These are phyloP conservation scores for Physcia stellaris DNA, from an alignment of 495 filamentous ascomycete genomes.

Conservation along the genomic window DNA sequence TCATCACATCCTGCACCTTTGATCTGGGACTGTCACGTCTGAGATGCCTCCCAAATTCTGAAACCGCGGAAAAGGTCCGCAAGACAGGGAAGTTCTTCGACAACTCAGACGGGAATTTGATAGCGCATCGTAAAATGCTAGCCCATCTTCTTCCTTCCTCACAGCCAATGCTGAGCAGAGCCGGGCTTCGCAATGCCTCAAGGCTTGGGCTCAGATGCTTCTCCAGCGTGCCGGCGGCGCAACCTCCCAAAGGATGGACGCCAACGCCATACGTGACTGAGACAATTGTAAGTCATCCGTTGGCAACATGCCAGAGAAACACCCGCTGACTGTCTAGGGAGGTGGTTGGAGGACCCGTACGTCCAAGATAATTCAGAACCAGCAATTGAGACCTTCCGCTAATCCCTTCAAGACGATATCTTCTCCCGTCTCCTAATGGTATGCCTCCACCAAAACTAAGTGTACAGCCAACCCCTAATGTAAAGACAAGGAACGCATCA, in stretches of 20 bases:
- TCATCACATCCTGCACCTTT: no score
- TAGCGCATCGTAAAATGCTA: background rate
- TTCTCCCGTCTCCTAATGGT: slow-evolving; percentile 71
- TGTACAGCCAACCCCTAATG: slow-evolving; percentile 3
- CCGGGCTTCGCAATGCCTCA: slow-evolving; percentile 20
- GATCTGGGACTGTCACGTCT: no score
- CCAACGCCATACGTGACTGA: slow-evolving; percentile 66
- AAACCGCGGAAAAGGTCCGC: no score
- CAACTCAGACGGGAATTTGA: no score
- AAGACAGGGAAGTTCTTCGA: no score
- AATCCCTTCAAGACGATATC: slow-evolving; percentile 51
- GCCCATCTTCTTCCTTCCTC: background rate
- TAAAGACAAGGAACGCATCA: slow-evolving; percentile 66
- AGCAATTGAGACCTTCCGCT: slow-evolving; percentile 14
- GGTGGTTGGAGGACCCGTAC: slow-evolving; percentile 85
- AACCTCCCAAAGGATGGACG: slow-evolving; percentile 39
- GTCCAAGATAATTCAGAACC: slow-evolving; percentile 17
- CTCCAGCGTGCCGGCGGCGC: slow-evolving; percentile 21
- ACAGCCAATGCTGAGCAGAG: slow-evolving; percentile 15
- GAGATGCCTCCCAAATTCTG: no score
- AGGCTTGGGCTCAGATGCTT: slow-evolving; percentile 21
- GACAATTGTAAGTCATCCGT: slow-evolving; percentile 51
- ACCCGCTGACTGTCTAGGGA: slow-evolving; percentile 44
- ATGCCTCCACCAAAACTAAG: slow-evolving; percentile 6
- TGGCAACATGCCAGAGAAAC: background rate